Base-by-base conservation (phyloP, 805 yeast genomes). In the Nakazawaea sp. region DNA sequence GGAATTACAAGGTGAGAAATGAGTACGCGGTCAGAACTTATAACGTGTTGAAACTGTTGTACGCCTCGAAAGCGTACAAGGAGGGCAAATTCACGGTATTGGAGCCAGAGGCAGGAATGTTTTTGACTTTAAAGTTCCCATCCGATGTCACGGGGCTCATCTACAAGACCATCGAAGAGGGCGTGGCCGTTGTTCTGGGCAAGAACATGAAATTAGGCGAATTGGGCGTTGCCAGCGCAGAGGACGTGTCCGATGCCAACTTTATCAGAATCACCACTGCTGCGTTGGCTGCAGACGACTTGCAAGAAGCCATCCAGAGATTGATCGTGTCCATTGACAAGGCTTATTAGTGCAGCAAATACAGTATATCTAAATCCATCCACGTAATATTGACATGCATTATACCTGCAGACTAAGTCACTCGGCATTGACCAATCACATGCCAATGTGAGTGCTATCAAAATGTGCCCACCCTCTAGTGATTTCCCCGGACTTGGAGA, bases 211-310 rank as follows among this genome's bases (percentile, higher is more conserved):
- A 78, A 5, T 63, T 73, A 18, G 41, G 38, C 5, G 33, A 32
- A 2, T 37, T 37, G 21, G 60, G 62, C 1, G 52, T 59, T 13
- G 41, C 43, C 33, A 43, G 50, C 17, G 59, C 57, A 36, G 59
- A 63, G 43, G 41, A 37, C 25, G 52, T 44, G 10, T 45, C 49
- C 23, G 64, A 64, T 42, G 47, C 55, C 23, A 68, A 68, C 44
- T 79, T 80, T 47, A 59, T 73, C 21, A 69, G 88, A 56, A 53
- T 76, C 38, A 75, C 86, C 2, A 69, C 72, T 46, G 78, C 81
- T 9, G 72, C 72, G 32, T 72, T 75, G 17, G 57, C 61, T 18
- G 55, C 58, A 33, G 67, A 58, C 1, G 63, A 64, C 28, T 55
- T 80, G 32, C 46, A 44, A 9, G 81, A 75, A 48, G 85, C 75